These are phyloP conservation scores for Hymenoscyphus occultus DNA, from an alignment of 2,329 filamentous ascomycete genomes.

Conservation along the genomic window DNA sequence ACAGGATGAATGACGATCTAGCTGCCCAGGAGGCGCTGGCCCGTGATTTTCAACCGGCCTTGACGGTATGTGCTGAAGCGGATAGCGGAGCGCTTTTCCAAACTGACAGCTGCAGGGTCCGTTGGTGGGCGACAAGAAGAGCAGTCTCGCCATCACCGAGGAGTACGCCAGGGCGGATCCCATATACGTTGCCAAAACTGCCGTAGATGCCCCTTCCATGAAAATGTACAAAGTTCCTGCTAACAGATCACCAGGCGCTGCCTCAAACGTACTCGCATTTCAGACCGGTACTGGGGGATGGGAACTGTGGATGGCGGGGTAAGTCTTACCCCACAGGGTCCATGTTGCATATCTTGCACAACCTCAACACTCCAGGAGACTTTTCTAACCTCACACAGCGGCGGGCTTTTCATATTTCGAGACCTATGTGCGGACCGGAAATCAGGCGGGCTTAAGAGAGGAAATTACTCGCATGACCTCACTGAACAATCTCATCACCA, in stretches of 20 bases:
- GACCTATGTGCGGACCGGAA: conserved; percentile 66
- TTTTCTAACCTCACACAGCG: conserved; percentile 51
- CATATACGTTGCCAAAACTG: conserved; percentile 81
- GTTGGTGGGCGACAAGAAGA: conserved; percentile 73
- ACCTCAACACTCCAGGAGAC: conserved; percentile 12
- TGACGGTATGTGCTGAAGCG: conserved; percentile 45
- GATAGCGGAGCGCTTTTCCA: conserved; percentile 8
- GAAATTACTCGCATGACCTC: conserved; percentile 71
- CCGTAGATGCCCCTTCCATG: conserved; percentile 53
- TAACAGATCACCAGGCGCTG: conserved; percentile 56
- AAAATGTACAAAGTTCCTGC: neutral
- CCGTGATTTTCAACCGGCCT: conserved; percentile 55
- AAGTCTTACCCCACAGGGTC: conserved; percentile 41
- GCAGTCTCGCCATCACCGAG: conserved; percentile 72
- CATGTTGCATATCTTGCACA: conserved; percentile 16
- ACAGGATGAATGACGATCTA: conserved; percentile 32
- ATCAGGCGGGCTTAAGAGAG: conserved; percentile 60
- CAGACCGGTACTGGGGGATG: conserved; percentile 84
- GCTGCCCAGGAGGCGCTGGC: conserved; percentile 59
- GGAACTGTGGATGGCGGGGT: conserved; percentile 98
- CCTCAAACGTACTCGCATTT: conserved; percentile 84
- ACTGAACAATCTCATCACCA: conserved; percentile 67
- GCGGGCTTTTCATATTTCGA: conserved; percentile 94
- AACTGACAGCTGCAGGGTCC: conserved; percentile 61
- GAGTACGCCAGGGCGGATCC: conserved; percentile 89